Evolutionary conservation across 495 filamentous ascomycete genomes (phyloP), one percentile per base, ranked within the genome.

Genomic region (Bacidia rubella): DNA sequence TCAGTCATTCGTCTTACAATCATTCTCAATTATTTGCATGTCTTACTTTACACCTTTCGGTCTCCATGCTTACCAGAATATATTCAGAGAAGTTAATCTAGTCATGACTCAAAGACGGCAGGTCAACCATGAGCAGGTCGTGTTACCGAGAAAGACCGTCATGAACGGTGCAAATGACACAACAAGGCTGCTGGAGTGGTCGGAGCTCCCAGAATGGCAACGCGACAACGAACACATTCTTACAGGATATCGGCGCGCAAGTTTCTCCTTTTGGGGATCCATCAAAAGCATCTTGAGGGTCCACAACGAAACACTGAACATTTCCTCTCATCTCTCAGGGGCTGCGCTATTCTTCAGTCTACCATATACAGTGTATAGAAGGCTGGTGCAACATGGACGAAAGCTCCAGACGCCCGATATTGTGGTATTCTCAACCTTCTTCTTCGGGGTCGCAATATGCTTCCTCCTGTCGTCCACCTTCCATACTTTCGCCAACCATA

Each of bases 401-500:
- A 47, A 63, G 15, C 63, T 67, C 2, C 57, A 61, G 2, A 40
- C 46, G 21, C 54, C 56, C 9, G 72, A 76, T 49, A 58, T 64
- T 38, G 26, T 60, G 19, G 60, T 74, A 3, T 72, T 78, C 45
- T 62, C 62, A 1, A 56, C 70, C 25, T 72, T 68, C 38, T 57
- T 75, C 19, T 43, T 69, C 11, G 63, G 70, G 0, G 66, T 67
- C 0, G 56, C 66, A 0, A 41, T 62, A 0, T 76, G 72, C 39
- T 66, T 75, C 17, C 53, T 61, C 7, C 52, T 76, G 1, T 74
- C 69, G 5, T 56, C 69, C 11, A 54, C 60, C 1, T 78, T 75
- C 56, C 74, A 78, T 62, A 73, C 68, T 1, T 45, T 77, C n/a
- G 63, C 71, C 53, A 74, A 72, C 54, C 76, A 78, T 51, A 76